phyloP scores from a whole-genome alignment of 371 early-diverging fungal genomes.

The Mucor mucedo region DNA sequence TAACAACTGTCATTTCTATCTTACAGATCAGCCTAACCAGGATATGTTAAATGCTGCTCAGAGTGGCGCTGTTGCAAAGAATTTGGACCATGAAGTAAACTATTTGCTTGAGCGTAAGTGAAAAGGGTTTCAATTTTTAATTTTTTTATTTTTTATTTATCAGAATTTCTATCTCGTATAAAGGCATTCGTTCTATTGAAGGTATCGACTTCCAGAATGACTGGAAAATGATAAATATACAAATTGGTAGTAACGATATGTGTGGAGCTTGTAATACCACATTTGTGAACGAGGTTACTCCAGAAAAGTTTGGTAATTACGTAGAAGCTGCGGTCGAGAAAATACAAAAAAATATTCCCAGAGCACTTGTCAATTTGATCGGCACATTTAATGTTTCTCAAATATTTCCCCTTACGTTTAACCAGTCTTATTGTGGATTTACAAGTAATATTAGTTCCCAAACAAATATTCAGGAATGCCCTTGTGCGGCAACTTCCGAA shows the following conservation, averaged over 20 bases:
- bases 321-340: constrained; percentile 27
- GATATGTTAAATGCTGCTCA: constrained; percentile 49
- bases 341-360: constrained; percentile 28
- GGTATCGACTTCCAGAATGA: constrained; percentile 35
- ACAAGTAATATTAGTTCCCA: background rate
- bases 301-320: constrained; percentile 29
- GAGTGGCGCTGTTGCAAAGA: constrained; percentile 41
- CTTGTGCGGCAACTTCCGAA: constrained; percentile 23
- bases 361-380: constrained; percentile 30
- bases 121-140: too few relatives aligned
- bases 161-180: background rate
- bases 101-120: constrained; percentile 41
- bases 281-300: constrained; percentile 15
- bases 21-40: constrained; percentile 30
- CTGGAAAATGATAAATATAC: constrained; percentile 53
- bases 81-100: constrained; percentile 40
- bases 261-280: constrained; percentile 23
- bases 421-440: constrained; percentile 19
- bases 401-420: constrained; percentile 24
- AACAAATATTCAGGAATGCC: constrained; percentile 3
- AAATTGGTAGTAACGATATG: constrained; percentile 48
- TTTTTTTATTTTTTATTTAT: background rate
- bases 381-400: constrained; percentile 34
- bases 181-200: constrained; percentile 27
- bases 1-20: background rate